Conservation (phyloP, 495 filamentous ascomycete genomes). For the Xylaria acuta region DNA sequence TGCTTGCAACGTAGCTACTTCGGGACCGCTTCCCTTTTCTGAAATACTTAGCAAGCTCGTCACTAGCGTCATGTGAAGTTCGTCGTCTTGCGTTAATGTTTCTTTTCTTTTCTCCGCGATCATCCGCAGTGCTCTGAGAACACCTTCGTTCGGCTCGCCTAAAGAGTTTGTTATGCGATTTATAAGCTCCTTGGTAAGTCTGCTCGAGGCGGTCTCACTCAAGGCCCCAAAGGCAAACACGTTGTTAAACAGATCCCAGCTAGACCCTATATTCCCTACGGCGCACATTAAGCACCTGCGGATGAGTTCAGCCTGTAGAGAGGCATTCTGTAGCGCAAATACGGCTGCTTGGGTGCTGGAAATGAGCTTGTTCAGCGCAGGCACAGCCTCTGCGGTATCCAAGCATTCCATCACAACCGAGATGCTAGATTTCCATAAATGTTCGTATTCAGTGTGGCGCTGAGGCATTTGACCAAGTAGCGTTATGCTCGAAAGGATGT, state of each 20-base stretch:
- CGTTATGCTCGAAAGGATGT: slow-evolving; percentile 48
- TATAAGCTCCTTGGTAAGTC: slow-evolving; percentile 39
- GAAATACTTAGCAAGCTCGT: slow-evolving; percentile 52
- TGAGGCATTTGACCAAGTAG: slow-evolving; percentile 45
- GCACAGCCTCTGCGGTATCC: slow-evolving; percentile 28
- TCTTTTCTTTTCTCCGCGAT: slow-evolving; percentile 45
- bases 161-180: slow-evolving; percentile 27
- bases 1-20: slow-evolving; percentile 39
- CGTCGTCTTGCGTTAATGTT: slow-evolving; percentile 42
- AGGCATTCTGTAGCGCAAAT: slow-evolving; percentile 35
- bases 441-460: slow-evolving; percentile 34
- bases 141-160: slow-evolving; percentile 35
- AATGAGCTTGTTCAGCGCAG: slow-evolving; percentile 48
- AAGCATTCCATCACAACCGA: slow-evolving; percentile 38
- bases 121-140: slow-evolving; percentile 48
- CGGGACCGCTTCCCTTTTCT: slow-evolving; percentile 45
- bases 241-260: slow-evolving; percentile 50
- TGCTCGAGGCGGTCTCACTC: slow-evolving; percentile 31
- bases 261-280: slow-evolving; percentile 28
- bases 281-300: slow-evolving; percentile 43
- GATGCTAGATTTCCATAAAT: slow-evolving; percentile 46
- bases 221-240: slow-evolving; percentile 44
- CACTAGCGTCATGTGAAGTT: slow-evolving; percentile 48
- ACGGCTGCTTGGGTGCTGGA: slow-evolving; percentile 40
- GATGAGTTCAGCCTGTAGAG: slow-evolving; percentile 51